Base-by-base conservation (phyloP, 768 basidiomycete genomes). In the Russula vinacea region DNA sequence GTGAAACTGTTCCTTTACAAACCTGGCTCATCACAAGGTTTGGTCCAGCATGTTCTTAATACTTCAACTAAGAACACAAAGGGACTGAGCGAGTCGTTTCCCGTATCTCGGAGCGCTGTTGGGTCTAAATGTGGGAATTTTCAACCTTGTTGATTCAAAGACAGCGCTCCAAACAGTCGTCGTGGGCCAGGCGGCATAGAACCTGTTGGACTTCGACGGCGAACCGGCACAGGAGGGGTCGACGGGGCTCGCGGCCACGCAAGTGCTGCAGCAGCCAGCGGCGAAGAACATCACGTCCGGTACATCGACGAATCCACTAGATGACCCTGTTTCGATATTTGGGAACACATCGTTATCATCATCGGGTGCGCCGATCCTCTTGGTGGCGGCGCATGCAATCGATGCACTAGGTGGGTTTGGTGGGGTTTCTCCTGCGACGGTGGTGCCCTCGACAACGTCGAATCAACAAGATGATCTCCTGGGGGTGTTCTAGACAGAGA, bases 1-100 rank as follows among this genome's bases (percentile, higher is more conserved):
- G 96, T 98, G 64, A 98, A 99, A 74, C 82, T 98, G 35, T 98
- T 94, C 80, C 78, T 99, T 67, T 94, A 89, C 77, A 95, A 94
- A 73, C 95, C 96, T 0, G 96, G 98, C 69, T 83, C 86, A 33
- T 90, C 95, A 39, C 96, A 98, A 73, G 89, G 82, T 6, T 81
- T 98, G 17, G 96, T 98, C 1, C 96, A 98, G 73, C 81, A 82
- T n/a, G 88, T 98, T 3, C 78, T 98, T 45, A 88, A 91, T 66
- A 94, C 93, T 0, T 96, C 97, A 0, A 99, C 97, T 3, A 98
- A 94, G 72, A 94, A 94, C 79, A 81, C 70, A 87, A 81, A 74
- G 84, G 78, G 60, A 70, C 74, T 60, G 87, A 87, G 86, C 87
- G 64, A 42, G 86, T 78, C 1, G 33, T 62, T 58, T 39, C 37